A percentile compares a stretch with the other conserved stretches of the same genome.
phyloP scores from a whole-genome alignment of 352 stramenopile genomes.

The Phytopythium montanum region DNA sequence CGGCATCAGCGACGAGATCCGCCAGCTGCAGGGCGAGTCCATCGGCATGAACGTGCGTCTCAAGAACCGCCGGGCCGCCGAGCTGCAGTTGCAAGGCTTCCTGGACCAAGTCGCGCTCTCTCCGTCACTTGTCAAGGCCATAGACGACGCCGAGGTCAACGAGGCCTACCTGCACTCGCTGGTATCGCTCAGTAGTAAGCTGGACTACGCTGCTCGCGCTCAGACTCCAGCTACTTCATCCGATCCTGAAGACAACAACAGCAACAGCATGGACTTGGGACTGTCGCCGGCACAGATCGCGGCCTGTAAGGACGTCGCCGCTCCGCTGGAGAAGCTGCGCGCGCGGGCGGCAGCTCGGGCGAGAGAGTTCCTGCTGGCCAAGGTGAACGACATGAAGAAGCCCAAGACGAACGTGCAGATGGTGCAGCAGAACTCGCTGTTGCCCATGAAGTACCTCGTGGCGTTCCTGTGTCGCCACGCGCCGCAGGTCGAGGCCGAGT shows the following conservation, averaged over 20 bases:
- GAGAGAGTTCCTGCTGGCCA: constrained; percentile 93
- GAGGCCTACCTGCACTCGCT: constrained; percentile 93
- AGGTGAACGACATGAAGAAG: constrained; percentile 93
- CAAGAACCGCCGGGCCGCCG: constrained; percentile 94
- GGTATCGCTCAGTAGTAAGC: constrained; percentile 91
- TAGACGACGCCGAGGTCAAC: constrained; percentile 94
- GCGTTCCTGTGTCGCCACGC: constrained; percentile 94
- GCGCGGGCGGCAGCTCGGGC: constrained; percentile 67
- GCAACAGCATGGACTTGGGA: neutral
- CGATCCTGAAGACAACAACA: too few relatives aligned
- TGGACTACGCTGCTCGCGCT: constrained; percentile 75
- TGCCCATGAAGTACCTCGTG: constrained; percentile 96
- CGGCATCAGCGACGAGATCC: constrained; percentile 97
- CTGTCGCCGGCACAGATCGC: constrained; percentile 80
- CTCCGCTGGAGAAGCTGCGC: constrained; percentile 90
- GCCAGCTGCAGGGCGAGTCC: constrained; percentile 94
- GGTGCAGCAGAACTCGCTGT: constrained; percentile 95
- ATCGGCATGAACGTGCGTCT: constrained; percentile 93
- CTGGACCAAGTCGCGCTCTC: constrained; percentile 95
- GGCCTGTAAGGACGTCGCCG: constrained; percentile 91
- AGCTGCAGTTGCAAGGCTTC: constrained; percentile 92
- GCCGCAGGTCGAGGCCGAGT: constrained; percentile 92
- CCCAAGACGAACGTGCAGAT: constrained; percentile 98
- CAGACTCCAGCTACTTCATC: neutral
- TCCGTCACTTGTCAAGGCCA: constrained; percentile 89